These are phyloP conservation scores for Rubroshorea leprosula DNA, from an alignment of 345 rosid species.

Conservation along the genomic window DNA sequence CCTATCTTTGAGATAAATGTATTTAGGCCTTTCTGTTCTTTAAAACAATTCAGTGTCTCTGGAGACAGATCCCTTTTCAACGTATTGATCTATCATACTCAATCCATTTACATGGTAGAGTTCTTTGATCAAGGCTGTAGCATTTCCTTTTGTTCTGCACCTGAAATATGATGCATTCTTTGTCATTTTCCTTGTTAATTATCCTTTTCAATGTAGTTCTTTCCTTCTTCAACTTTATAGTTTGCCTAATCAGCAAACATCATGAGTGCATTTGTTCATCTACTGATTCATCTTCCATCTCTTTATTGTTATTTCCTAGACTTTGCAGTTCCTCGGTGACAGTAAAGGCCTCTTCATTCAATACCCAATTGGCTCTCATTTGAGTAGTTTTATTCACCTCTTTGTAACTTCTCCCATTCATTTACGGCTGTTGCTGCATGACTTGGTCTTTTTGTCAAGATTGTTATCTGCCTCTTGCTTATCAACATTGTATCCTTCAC, in stretches of 20 bases:
- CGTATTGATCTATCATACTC: not conserved
- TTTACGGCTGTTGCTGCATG: slow-evolving; percentile 9
- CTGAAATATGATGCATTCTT: not conserved
- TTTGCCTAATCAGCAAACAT: slow-evolving; percentile 8
- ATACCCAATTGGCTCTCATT: slow-evolving; percentile 16
- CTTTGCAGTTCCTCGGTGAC: slow-evolving; percentile 79
- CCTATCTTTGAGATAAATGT: not conserved
- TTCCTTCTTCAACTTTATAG: slow-evolving; percentile 13
- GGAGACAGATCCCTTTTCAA: not conserved
- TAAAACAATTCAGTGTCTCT: not conserved
- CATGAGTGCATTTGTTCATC: slow-evolving; percentile 7
- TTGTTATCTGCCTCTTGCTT: not conserved
- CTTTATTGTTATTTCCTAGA: slow-evolving; percentile 39
- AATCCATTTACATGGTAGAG: not conserved
- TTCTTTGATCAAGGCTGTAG: slow-evolving; percentile 10
- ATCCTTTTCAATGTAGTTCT: not conserved
- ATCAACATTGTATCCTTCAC: too few relatives aligned
- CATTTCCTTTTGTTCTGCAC: not conserved
- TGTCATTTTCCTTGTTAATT: not conserved
- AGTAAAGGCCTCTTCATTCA: slow-evolving; percentile 20
- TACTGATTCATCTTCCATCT: slow-evolving; percentile 31
- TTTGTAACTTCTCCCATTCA: slow-evolving; percentile 5
- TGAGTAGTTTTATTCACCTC: slow-evolving; percentile 18
- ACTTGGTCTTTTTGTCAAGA: slow-evolving; percentile 4
- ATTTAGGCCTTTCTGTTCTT: not conserved